Percentiles rank a stretch among this genome's conserved stretches.
Conservation (phyloP, 441 rosid genomes). For the Arabidopsis hybrid region DNA sequence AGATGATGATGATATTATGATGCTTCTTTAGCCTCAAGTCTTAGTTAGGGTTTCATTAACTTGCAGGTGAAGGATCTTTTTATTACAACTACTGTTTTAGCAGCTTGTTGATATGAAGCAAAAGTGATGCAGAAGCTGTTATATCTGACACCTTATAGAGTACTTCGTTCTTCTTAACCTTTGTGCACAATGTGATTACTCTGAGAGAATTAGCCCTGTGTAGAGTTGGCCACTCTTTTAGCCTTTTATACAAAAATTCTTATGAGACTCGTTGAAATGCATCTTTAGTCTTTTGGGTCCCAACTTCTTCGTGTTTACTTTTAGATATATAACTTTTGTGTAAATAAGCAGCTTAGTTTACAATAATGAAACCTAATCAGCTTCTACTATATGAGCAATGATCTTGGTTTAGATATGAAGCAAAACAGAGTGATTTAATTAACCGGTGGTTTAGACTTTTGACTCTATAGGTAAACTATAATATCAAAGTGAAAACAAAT, state of each 20-base stretch:
- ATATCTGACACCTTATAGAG: not conserved
- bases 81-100: not conserved
- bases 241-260: not conserved
- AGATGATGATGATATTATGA: not conserved
- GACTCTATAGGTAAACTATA: no score
- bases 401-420: not conserved
- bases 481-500: no score
- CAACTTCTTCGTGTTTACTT: not conserved
- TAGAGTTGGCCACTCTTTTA: not conserved
- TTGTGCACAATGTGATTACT: not conserved
- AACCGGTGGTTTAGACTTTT: no score
- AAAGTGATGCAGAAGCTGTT: not conserved
- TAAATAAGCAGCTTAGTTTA: not conserved
- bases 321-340: not conserved
- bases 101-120: not conserved
- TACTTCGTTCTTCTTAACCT: not conserved
- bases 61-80: not conserved
- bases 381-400: not conserved
- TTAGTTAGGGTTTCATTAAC: not conserved
- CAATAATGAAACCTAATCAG: not conserved
- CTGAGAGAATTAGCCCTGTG: not conserved
- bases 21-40: not conserved
- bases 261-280: not conserved
- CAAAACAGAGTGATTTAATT: not conserved
- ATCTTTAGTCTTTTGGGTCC: not conserved